These are phyloP conservation scores for Cytospora piceae DNA, from an alignment of 2,329 filamentous ascomycete genomes.

Conservation along the genomic window DNA sequence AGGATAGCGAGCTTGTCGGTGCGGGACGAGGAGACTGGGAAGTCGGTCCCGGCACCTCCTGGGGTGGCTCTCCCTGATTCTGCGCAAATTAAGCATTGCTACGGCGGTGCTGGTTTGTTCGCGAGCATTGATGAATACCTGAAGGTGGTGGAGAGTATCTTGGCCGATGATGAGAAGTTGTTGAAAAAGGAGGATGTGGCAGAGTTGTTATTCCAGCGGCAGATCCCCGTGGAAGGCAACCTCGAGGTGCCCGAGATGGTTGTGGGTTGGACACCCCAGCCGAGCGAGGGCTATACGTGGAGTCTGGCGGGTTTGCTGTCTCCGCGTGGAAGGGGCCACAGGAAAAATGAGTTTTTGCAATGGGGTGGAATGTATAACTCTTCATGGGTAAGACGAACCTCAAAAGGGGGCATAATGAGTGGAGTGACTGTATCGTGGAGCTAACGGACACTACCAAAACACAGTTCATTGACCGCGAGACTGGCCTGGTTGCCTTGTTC, in stretches of 20 bases:
- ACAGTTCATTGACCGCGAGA: conserved; percentile 39
- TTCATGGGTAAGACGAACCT: conserved; percentile 47
- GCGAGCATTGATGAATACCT: conserved; percentile 47
- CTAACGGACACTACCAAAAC: background rate
- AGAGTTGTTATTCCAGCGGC: background rate
- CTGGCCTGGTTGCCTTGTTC: conserved; percentile 46
- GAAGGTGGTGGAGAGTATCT: conserved; percentile 40
- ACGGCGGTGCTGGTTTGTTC: conserved; percentile 48
- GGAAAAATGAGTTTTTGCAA: conserved; percentile 46
- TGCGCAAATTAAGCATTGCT: conserved; percentile 41
- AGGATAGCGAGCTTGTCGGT: conserved; percentile 11
- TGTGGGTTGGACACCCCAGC: conserved; percentile 17
- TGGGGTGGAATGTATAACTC: conserved; percentile 50
- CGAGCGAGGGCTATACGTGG: conserved; percentile 39
- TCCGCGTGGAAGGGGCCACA: conserved; percentile 38
- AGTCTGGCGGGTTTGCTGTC: conserved; percentile 10
- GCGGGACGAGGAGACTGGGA: conserved; percentile 22
- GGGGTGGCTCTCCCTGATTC: conserved; percentile 30
- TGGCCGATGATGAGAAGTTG: conserved; percentile 32
- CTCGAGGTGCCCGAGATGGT: background rate
- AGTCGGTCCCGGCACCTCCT: conserved; percentile 15
- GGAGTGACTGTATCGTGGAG: background rate
- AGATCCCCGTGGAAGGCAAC: background rate
- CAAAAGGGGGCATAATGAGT: background rate
- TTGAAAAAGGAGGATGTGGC: conserved; percentile 2